A percentile compares a stretch with the other conserved stretches of the same genome.
Evolutionary conservation across 768 basidiomycete genomes (phyloP).

Genomic region (Mycena galericulata): DNA sequence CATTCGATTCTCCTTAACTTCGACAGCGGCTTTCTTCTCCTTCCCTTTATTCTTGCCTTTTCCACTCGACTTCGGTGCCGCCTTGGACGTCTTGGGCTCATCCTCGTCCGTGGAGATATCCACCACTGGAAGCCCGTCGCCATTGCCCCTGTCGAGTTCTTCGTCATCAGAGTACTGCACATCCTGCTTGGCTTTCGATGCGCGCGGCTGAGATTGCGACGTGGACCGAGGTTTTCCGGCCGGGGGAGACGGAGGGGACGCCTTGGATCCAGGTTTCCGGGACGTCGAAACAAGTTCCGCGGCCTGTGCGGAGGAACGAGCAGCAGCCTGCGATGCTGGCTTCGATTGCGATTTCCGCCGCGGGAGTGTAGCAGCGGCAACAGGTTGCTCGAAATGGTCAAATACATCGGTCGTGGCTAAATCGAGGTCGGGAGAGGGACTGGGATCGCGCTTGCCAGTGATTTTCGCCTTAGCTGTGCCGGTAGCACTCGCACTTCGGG

Average conservation of each 20-base stretch:
- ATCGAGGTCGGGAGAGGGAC: constrained; percentile 14
- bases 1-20: constrained; percentile 11
- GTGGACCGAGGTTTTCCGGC: constrained; percentile 15
- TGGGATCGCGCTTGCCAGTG: constrained; percentile 24
- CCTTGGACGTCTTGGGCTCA: constrained; percentile 38
- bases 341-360: constrained; percentile 14
- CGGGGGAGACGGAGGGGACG: neutral
- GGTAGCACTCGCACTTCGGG: constrained; percentile 23
- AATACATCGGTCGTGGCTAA: neutral
- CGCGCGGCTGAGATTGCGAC: constrained; percentile 11
- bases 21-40: constrained; percentile 23
- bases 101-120: constrained; percentile 58
- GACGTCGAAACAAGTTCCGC: constrained; percentile 2
- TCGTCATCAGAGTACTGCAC: constrained; percentile 6
- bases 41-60: constrained; percentile 19
- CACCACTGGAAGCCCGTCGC: constrained; percentile 50
- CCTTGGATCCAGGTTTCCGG: constrained; percentile 13
- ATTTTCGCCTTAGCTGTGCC: constrained; percentile 26
- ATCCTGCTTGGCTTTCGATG: neutral
- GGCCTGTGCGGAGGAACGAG: constrained; percentile 9
- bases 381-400: constrained; percentile 5
- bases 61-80: constrained; percentile 28
- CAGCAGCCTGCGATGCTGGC: constrained; percentile 11
- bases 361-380: neutral
- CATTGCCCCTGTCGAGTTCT: neutral